phyloP scores from a whole-genome alignment of 1,284 basidiomycete species.

The Malassezia caprae region DNA sequence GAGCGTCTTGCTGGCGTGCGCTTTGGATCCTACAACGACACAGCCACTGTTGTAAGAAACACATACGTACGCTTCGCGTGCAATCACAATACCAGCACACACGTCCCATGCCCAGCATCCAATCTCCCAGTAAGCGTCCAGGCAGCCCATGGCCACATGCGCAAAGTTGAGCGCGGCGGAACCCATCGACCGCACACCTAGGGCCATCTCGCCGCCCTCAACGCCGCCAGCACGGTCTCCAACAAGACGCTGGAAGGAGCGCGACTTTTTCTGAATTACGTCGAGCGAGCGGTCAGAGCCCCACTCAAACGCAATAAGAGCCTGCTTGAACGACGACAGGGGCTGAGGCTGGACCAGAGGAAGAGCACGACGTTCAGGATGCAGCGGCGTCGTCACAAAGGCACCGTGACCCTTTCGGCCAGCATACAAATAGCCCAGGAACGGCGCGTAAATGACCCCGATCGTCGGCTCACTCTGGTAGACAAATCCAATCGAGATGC shows the following conservation, averaged over 20 bases:
- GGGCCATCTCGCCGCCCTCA: slow-evolving; percentile 70
- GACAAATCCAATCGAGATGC: slow-evolving; percentile 82
- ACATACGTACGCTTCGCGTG: slow-evolving; percentile 71
- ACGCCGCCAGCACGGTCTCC: slow-evolving; percentile 60
- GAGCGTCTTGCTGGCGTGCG: slow-evolving; percentile 29
- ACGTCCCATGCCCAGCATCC: slow-evolving; percentile 49
- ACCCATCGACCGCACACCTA: slow-evolving; percentile 29
- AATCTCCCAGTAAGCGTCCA: slow-evolving; percentile 47
- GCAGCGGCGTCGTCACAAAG: slow-evolving; percentile 53
- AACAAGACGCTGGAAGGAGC: slow-evolving; percentile 65
- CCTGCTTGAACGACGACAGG: slow-evolving; percentile 66
- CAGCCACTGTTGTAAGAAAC: slow-evolving; percentile 17
- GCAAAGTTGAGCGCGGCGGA: slow-evolving; percentile 42
- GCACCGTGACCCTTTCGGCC: slow-evolving; percentile 70
- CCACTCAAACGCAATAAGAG: slow-evolving; percentile 81
- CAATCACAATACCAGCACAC: slow-evolving; percentile 79
- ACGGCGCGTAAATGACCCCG: slow-evolving; percentile 63
- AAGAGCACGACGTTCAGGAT: slow-evolving; percentile 53
- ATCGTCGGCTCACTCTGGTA: slow-evolving; percentile 68
- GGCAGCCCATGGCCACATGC: slow-evolving; percentile 32
- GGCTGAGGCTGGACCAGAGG: slow-evolving; percentile 60
- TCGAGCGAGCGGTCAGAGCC: slow-evolving; percentile 65
- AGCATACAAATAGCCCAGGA: slow-evolving; percentile 67
- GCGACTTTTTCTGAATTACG: slow-evolving; percentile 56
- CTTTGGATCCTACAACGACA: slow-evolving; percentile 24